Percentiles rank a stretch among this genome's conserved stretches.
Evolutionary conservation across 2,329 filamentous ascomycete genomes (phyloP).

Genomic region (Fusarium sp.): DNA sequence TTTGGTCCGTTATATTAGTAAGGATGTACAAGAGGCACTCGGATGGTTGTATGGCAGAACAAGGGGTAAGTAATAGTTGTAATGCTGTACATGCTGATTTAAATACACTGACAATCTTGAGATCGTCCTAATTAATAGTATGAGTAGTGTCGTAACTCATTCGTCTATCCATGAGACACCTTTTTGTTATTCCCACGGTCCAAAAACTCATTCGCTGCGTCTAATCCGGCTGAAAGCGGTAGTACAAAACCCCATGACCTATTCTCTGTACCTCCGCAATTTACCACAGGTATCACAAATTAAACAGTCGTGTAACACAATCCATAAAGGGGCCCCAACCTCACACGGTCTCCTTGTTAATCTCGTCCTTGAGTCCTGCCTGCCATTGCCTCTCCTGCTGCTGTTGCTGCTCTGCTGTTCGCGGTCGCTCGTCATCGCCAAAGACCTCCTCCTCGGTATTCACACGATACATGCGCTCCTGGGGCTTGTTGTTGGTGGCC

Average conservation of each 20-base stretch:
- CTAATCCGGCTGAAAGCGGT: background rate
- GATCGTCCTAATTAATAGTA: conserved; percentile 9
- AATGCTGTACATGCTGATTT: conserved; percentile 10
- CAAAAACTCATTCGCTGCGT: background rate
- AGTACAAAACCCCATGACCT: conserved; percentile 3
- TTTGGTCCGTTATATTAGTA: background rate
- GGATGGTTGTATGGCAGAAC: background rate
- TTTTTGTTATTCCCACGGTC: background rate
- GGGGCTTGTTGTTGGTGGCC: conserved; percentile 27
- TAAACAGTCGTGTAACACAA: conserved; percentile 11
- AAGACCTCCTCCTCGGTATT: conserved; percentile 46
- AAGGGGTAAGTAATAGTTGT: background rate
- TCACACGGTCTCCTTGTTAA: conserved; percentile 40
- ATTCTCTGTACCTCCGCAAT: background rate
- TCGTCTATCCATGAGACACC: conserved; percentile 6
- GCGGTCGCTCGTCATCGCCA: conserved; percentile 47
- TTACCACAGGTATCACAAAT: conserved; percentile 13
- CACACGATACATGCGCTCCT: conserved; percentile 36
- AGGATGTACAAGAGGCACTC: background rate
- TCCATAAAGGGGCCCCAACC: background rate
- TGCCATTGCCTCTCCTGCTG: conserved; percentile 44
- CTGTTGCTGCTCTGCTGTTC: conserved; percentile 29
- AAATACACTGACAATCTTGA: conserved; percentile 6
- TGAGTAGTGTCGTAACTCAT: conserved; percentile 16
- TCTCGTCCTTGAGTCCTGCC: conserved; percentile 38